Percentiles rank a stretch among this genome's conserved stretches.
These are phyloP conservation scores for Chlorella ohadii DNA, from an alignment of 139 green algal genomes.

Conservation along the genomic window DNA sequence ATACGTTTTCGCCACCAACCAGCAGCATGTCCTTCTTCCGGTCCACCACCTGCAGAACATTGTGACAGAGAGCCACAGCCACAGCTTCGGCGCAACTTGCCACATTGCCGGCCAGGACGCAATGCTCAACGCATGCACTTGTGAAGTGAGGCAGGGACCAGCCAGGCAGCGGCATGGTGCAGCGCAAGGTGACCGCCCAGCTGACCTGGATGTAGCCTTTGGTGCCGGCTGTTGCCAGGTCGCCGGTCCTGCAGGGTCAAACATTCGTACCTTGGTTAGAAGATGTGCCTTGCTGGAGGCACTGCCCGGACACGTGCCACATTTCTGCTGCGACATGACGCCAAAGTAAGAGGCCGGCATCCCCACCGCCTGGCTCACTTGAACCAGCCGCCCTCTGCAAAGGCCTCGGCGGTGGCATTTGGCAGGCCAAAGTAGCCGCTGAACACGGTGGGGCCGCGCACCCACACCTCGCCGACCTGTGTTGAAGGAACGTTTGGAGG, in stretches of 20 bases:
- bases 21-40: constrained; percentile 93
- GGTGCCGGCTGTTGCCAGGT: constrained; percentile 61
- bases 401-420: constrained; percentile 59
- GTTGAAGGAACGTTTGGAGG: not conserved
- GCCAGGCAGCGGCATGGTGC: too few species aligned
- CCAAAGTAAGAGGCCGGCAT: too few species aligned
- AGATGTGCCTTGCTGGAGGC: too few species aligned
- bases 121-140: too few species aligned
- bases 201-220: constrained; percentile 69
- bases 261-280: too few species aligned
- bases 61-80: too few species aligned
- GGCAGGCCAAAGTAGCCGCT: constrained; percentile 62
- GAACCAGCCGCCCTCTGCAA: constrained; percentile 77
- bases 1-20: constrained; percentile 89
- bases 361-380: constrained; percentile 4
- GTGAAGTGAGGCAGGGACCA: too few species aligned
- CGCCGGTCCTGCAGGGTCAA: constrained; percentile 69
- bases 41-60: constrained; percentile 87
- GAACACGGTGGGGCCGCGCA: constrained; percentile 82
- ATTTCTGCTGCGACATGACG: too few species aligned
- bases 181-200: too few species aligned
- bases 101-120: too few species aligned
- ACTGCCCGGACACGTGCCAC: too few species aligned
- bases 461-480: constrained; percentile 77
- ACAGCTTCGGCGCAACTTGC: too few species aligned